Evolutionary conservation across 2,329 filamentous ascomycete genomes (phyloP), one percentile per base, ranked within the genome.

Genomic region (Lecanicillium sp.): DNA sequence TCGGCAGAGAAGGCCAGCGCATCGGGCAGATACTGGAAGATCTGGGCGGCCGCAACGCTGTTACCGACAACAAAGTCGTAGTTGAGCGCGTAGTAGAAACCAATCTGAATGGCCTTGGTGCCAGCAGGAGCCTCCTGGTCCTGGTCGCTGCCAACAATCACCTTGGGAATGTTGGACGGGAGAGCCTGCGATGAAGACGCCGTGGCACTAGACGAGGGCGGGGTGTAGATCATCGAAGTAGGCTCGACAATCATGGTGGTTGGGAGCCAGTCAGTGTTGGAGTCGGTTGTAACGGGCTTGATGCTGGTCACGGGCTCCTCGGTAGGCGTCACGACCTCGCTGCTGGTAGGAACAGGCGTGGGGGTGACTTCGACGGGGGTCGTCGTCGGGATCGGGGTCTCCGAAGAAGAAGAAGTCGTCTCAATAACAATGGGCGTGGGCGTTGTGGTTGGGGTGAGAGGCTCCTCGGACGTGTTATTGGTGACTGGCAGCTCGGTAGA

Each of bases 51-150:
- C 14, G 88, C 84, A 46, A 81, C 71, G 12, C 78, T 70, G 45
- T 83, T 79, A 17, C 67, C 68, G 10, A 83, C 80, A 19, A 97
- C 84, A 55, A 94, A 95, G 8, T 74, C 66, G 60, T 92, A 98
- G 65, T 94, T 90, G 49, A 94, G 72, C 2, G 77, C 74, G 54
- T 79, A 83, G 37, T 77, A 68, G 72, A 97, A 96, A 25, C 85
- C 92, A 46, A 97, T 73, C 57, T 95, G 87, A 49, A 95, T 81
- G 49, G 85, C 62, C 4, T 77, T 79, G 1, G 76, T 79, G 49
- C 85, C 84, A 4, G 69, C 62, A 0, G 86, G 84, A 14, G 69
- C 59, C 4, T 64, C 43, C 9, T 57, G 49, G 15, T 70, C 66
- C 35, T 74, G 69, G 40, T 74, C 70, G 29, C 78, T 74, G 8